Conservation (phyloP, 768 basidiomycete species). For the Naganishia onofrii region DNA sequence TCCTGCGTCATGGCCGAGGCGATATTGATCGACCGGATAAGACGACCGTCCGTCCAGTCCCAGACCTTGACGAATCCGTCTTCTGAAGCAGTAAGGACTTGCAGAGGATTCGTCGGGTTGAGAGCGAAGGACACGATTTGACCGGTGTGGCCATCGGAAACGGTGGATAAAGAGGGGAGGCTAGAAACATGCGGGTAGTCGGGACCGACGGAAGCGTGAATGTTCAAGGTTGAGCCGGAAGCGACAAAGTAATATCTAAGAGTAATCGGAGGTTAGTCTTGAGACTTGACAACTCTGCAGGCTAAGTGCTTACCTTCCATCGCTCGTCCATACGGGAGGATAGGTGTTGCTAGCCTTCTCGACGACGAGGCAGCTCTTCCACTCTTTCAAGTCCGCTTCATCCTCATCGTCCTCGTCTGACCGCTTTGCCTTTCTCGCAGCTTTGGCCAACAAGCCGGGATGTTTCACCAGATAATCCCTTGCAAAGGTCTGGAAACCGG, state of each 20-base stretch:
- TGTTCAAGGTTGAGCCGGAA: slow-evolving; percentile 74
- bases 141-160: slow-evolving; percentile 54
- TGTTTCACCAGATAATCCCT: slow-evolving; percentile 17
- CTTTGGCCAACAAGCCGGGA: slow-evolving; percentile 17
- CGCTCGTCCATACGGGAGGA: slow-evolving; percentile 78
- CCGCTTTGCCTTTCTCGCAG: slow-evolving; percentile 1
- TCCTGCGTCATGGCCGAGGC: slow-evolving; percentile 39
- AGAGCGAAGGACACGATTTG: slow-evolving; percentile 71
- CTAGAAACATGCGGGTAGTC: slow-evolving; percentile 77
- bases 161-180: slow-evolving; percentile 53
- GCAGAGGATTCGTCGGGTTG: slow-evolving; percentile 81
- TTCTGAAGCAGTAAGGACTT: slow-evolving; percentile 78
- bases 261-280: slow-evolving; percentile 26
- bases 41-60: slow-evolving; percentile 83
- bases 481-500: slow-evolving; percentile 18
- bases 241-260: slow-evolving; percentile 82
- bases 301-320: slow-evolving; percentile 66
- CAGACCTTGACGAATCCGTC: slow-evolving; percentile 85
- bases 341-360: slow-evolving; percentile 40
- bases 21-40: slow-evolving; percentile 72
- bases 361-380: slow-evolving; percentile 42
- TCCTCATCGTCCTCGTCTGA: slow-evolving; percentile 22
- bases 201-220: slow-evolving; percentile 78
- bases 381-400: slow-evolving; percentile 26
- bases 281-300: slow-evolving; percentile 30